Evolutionary conservation across 2,329 filamentous ascomycete species (phyloP).

Genomic region (Fusarium buharicum): DNA sequence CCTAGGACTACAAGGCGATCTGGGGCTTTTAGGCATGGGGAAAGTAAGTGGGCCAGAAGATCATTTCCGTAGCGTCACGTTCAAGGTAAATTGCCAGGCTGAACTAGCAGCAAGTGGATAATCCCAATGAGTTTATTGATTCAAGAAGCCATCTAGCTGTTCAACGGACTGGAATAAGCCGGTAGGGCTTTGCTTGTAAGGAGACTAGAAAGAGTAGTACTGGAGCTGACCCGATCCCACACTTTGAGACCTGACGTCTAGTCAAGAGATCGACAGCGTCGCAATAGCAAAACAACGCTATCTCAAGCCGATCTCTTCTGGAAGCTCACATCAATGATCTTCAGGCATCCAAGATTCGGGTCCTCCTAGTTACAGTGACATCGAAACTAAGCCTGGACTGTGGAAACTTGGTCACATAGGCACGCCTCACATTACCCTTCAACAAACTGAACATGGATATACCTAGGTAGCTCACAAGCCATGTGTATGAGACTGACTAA

Average conservation of each 20-base stretch:
- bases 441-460: constrained; percentile 6
- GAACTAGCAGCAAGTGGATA: constrained; percentile 10
- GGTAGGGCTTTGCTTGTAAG: background rate
- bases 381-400: constrained; percentile 1
- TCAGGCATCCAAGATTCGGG: constrained; percentile 28
- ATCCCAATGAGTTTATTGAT: constrained; percentile 1
- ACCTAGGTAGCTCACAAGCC: background rate
- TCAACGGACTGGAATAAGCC: constrained; percentile 13
- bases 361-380: constrained; percentile 2
- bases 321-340: constrained; percentile 21
- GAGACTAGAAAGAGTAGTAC: background rate
- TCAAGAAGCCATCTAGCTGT: background rate
- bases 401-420: constrained; percentile 5
- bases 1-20: constrained; percentile 12
- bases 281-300: constrained; percentile 1
- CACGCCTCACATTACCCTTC: background rate
- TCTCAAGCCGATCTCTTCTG: constrained; percentile 14
- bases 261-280: background rate
- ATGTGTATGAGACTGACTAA: constrained; percentile 2
- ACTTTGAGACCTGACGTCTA: background rate
- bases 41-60: constrained; percentile 10
- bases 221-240: background rate
- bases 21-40: constrained; percentile 7
- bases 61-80: constrained; percentile 11
- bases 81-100: constrained; percentile 7